phyloP scores from a whole-genome alignment of 768 basidiomycete genomes.

The Mycena vitilis region DNA sequence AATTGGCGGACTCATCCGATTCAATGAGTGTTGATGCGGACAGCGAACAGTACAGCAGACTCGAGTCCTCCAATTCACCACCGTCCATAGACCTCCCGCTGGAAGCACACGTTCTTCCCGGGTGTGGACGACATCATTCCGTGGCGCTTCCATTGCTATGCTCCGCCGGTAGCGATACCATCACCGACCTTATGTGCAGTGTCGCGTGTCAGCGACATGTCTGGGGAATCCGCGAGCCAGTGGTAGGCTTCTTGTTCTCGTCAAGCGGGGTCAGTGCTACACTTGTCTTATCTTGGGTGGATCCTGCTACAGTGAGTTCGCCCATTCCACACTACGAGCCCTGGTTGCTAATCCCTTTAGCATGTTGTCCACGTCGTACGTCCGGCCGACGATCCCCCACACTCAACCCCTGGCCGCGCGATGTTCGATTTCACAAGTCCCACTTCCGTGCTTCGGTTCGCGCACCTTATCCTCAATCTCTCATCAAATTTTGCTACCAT shows the following conservation, averaged over 20 bases:
- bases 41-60: background rate
- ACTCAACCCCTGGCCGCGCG: background rate
- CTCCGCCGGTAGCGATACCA: constrained; percentile 4
- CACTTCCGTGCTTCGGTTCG: background rate
- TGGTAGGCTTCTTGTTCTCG: background rate
- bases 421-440: background rate
- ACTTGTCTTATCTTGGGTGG: background rate
- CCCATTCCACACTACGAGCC: background rate
- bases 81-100: constrained; percentile 7
- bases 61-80: background rate
- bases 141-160: constrained; percentile 9
- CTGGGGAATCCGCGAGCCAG: background rate
- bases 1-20: background rate
- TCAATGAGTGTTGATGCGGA: background rate
- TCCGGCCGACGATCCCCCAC: background rate
- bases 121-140: constrained; percentile 5
- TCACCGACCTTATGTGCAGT: constrained; percentile 19
- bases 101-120: constrained; percentile 11
- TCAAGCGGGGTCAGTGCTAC: background rate
- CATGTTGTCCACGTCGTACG: background rate
- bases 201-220: constrained; percentile 17
- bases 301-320: background rate
- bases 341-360: background rate
- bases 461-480: constrained; percentile 13
- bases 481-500: background rate